Conservation (phyloP, 306 rosid species). For the Cyamopsis tetragonoloba region DNA sequence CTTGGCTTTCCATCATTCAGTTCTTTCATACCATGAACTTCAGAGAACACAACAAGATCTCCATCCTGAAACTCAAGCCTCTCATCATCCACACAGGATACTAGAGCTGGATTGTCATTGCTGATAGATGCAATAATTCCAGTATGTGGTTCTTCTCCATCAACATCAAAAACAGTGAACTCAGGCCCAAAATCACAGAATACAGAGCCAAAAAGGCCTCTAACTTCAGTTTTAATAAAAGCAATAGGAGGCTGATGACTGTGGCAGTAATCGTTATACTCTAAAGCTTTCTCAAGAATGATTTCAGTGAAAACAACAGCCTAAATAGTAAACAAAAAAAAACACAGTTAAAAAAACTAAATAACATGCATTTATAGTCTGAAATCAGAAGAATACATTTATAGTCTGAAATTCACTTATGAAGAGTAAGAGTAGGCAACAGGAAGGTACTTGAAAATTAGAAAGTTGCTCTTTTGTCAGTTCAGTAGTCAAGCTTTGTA, state of each 20-base stretch:
- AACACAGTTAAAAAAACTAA: background rate
- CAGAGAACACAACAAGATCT: conserved; percentile 85
- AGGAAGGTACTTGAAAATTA: conserved; percentile 53
- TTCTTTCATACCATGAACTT: conserved; percentile 86
- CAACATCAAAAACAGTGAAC: conserved; percentile 84
- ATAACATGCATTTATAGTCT: background rate
- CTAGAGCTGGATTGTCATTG: conserved; percentile 73
- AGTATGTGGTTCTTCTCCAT: conserved; percentile 84
- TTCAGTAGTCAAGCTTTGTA: conserved; percentile 46
- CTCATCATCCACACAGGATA: conserved; percentile 85
- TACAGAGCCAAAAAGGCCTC: conserved; percentile 91
- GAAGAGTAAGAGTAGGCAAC: background rate
- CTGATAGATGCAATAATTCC: conserved; percentile 84
- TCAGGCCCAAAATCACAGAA: conserved; percentile 96
- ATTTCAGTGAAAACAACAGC: conserved; percentile 81
- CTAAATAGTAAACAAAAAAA: conserved; percentile 34
- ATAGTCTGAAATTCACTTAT: background rate
- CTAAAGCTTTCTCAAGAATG: conserved; percentile 61
- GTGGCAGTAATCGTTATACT: conserved; percentile 76
- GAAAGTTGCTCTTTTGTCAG: conserved; percentile 68
- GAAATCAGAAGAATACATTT: background rate
- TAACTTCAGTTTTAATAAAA: conserved; percentile 85
- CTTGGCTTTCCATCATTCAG: conserved; percentile 85
- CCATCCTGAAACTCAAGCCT: conserved; percentile 95
- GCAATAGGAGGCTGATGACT: conserved; percentile 85